Conservation (phyloP, 108 stramenopile genomes). For the Conticribra guillardii region DNA sequence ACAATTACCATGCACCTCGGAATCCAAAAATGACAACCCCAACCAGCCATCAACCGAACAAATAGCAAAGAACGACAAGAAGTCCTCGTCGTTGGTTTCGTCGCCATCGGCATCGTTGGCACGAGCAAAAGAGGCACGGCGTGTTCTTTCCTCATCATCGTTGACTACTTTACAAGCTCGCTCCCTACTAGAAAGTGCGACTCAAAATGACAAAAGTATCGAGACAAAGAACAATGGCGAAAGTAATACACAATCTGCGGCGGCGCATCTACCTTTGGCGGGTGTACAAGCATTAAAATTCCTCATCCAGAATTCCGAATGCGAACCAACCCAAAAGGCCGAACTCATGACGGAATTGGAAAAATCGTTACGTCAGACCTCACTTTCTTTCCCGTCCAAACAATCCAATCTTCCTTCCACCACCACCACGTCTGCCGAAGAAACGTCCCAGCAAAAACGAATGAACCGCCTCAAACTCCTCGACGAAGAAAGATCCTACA, state of each 20-base stretch:
- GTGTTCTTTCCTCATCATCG: not conserved
- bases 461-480: constrained; percentile 61
- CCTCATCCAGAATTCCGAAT: constrained; percentile 5
- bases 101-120: constrained; percentile 4
- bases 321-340: not conserved
- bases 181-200: not conserved
- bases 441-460: constrained; percentile 47
- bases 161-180: constrained; percentile 2
- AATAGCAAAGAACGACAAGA: not conserved
- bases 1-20: not conserved
- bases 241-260: not conserved
- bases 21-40: not conserved
- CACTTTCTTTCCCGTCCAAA: constrained; percentile 3
- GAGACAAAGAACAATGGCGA: not conserved
- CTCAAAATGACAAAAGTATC: not conserved
- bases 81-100: not conserved
- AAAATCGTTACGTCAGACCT: constrained; percentile 1
- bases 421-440: not conserved
- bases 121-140: constrained; percentile 2
- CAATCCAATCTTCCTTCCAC: not conserved
- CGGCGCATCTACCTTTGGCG: constrained; percentile 5
- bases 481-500: constrained; percentile 72
- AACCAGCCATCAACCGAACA: not conserved
- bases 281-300: constrained; percentile 8
- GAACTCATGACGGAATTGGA: constrained; percentile 9